Percentiles rank a stretch among this genome's conserved stretches.
Evolutionary conservation across 2,329 filamentous ascomycete species (phyloP).

Genomic region (Teratosphaeria viscida): DNA sequence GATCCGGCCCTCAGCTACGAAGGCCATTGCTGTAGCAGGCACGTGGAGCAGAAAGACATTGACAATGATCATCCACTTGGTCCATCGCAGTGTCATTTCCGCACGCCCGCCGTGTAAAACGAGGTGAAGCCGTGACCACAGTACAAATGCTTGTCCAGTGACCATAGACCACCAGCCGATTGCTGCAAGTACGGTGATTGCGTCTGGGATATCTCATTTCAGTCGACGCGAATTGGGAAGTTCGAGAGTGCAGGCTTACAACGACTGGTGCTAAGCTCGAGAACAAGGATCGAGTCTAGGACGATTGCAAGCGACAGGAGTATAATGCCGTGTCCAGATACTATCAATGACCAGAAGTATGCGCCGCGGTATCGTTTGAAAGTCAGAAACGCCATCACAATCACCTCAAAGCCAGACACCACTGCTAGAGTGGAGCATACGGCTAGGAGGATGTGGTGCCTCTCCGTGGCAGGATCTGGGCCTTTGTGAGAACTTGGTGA

Average conservation of each 20-base stretch:
- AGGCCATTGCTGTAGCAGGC: neutral
- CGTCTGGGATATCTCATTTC: neutral
- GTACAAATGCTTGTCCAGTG: neutral
- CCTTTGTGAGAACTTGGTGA: neutral
- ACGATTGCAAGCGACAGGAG: neutral
- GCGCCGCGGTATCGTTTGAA: conserved; percentile 37
- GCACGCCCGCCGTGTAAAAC: neutral
- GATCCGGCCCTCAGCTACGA: neutral
- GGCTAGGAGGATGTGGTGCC: neutral
- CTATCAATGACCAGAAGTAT: conserved; percentile 41
- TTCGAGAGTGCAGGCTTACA: neutral
- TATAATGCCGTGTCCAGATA: neutral
- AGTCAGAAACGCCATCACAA: conserved; percentile 23
- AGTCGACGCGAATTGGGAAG: neutral
- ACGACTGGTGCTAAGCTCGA: neutral
- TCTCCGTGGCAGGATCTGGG: neutral
- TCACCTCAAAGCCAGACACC: neutral
- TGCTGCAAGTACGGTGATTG: neutral
- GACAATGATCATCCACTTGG: neutral
- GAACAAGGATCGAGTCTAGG: neutral
- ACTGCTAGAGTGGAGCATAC: neutral
- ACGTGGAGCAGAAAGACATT: neutral
- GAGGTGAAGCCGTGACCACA: neutral
- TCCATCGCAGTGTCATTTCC: neutral
- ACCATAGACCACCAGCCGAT: neutral